Percentiles rank a stretch among this genome's conserved stretches.
These are phyloP conservation scores for Yamadazyma blattariae DNA, from an alignment of 1,139 yeast species.

Conservation along the genomic window DNA sequence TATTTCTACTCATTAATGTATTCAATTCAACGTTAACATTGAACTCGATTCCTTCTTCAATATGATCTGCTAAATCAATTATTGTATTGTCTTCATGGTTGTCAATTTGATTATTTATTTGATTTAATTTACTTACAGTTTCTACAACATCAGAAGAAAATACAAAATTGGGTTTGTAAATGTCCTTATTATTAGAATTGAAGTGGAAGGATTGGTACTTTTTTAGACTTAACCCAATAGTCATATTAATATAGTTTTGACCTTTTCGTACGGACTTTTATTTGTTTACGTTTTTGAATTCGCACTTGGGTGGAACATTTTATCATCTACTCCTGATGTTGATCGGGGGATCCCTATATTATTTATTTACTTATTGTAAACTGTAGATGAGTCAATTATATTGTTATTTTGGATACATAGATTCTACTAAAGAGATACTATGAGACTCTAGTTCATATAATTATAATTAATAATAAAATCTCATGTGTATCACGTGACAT, in stretches of 20 bases:
- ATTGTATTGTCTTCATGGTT: not conserved
- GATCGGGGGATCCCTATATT: too few relatives aligned
- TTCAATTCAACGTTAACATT: constrained; percentile 37
- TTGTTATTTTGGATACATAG: too few relatives aligned
- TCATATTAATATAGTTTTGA: not conserved
- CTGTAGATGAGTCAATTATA: too few relatives aligned
- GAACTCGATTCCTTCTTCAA: constrained; percentile 14
- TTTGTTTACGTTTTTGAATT: constrained; percentile 2
- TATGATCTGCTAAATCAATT: constrained; percentile 3
- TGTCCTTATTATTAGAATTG: constrained; percentile 20
- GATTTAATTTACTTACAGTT: constrained; percentile 14
- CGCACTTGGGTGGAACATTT: not conserved
- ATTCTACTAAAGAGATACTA: too few relatives aligned
- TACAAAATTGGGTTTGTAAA: constrained; percentile 38
- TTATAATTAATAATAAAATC: too few relatives aligned
- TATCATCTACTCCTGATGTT: not conserved
- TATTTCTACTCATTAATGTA: constrained; percentile 29
- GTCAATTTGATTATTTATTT: not conserved
- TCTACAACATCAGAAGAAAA: constrained; percentile 37
- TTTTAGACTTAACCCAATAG: constrained; percentile 12
- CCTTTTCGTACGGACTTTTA: not conserved
- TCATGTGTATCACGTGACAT: too few relatives aligned
- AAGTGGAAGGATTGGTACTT: constrained; percentile 15
- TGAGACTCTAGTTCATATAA: too few relatives aligned
- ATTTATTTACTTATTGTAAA: too few relatives aligned